Evolutionary conservation across 140 eudicot genomes (phyloP), one percentile per base, ranked within the genome.

Genomic region (Oenanthe javanica): DNA sequence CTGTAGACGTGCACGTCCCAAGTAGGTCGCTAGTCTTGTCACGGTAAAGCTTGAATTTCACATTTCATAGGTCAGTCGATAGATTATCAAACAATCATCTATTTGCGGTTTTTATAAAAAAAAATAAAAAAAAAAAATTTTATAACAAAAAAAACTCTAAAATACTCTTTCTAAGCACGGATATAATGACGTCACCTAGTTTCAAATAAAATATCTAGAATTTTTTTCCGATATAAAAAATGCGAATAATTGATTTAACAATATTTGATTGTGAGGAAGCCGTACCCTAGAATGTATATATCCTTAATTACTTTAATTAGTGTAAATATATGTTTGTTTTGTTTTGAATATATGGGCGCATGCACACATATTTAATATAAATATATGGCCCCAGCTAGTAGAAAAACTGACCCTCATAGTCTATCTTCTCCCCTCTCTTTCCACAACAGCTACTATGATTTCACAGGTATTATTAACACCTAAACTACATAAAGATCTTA

Each of bases 381-480:
- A 80, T 85, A 85, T 81, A 83, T 61, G 82, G 69, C 75, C 77
- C 83, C 78, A 73, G 51, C 71, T 78, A 18, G 25, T 45, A 11
- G 43, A 80, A 7, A 57, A 15, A 77, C 79, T 40, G 47, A 43
- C 70, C 72, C 80, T 84, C 75, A 57, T 75, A 61, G 18, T 75
- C 31, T 36, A 36, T 48, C 50, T 23, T 49, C 76, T 61, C 6
- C 23, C 47, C 46, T 42, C 6, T 16, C 50, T 71, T 21, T 71
- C n/a, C 43, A 8, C 72, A 52, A 52, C n/a, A 52, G 19, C 61
- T 52, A 52, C 63, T 9, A 6, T 8, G 23, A 23, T 63, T 63
- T 63, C 7, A 23, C 52, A 51, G 57, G 19, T 51, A 51, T 14
- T 16, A 13, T 13, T 51, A 15, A 51, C 57, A 42, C 45, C 45